phyloP scores from a whole-genome alignment of 2,329 filamentous ascomycete genomes.

The Colletotrichum karsti region DNA sequence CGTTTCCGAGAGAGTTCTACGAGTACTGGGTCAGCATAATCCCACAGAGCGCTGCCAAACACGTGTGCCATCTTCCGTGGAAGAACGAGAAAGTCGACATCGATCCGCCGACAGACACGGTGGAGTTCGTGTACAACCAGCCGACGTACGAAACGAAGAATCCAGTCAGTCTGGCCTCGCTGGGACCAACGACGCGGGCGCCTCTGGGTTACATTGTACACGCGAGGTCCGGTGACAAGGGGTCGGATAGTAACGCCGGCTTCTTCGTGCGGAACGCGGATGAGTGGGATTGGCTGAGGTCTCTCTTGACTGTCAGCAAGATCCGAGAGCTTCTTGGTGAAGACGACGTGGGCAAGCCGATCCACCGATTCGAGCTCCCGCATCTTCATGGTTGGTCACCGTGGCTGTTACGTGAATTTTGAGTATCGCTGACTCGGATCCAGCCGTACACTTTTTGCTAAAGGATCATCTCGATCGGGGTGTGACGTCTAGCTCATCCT shows the following conservation, averaged over 20 bases:
- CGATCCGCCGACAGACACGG: slow-evolving; percentile 31
- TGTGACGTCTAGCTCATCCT: slow-evolving; percentile 30
- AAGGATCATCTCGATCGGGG: slow-evolving; percentile 47
- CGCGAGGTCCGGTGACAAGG: slow-evolving; percentile 50
- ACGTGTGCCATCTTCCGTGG: slow-evolving; percentile 35
- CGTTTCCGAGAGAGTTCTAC: slow-evolving; percentile 33
- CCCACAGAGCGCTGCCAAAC: slow-evolving; percentile 32
- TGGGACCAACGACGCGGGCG: slow-evolving; percentile 36
- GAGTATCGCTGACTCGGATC: background rate
- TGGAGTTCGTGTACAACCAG: slow-evolving; percentile 34
- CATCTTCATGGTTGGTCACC: slow-evolving; percentile 11
- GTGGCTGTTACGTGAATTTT: too few relatives aligned
- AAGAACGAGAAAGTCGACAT: slow-evolving; percentile 31
- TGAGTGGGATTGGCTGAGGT: slow-evolving; percentile 40
- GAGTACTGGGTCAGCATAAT: slow-evolving; percentile 35
- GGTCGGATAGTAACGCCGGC: slow-evolving; percentile 43
- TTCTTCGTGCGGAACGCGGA: slow-evolving; percentile 31
- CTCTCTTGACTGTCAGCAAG: slow-evolving; percentile 47
- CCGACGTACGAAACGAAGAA: slow-evolving; percentile 36
- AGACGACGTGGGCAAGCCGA: slow-evolving; percentile 43
- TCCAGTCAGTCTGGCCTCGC: slow-evolving; percentile 34
- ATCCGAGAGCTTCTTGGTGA: slow-evolving; percentile 47
- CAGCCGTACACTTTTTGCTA: slow-evolving; percentile 45
- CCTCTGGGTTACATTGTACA: slow-evolving; percentile 41
- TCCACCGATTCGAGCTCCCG: slow-evolving; percentile 57